These are phyloP conservation scores for Polyporus tsugae DNA, from an alignment of 1,284 basidiomycete genomes.

Conservation along the genomic window DNA sequence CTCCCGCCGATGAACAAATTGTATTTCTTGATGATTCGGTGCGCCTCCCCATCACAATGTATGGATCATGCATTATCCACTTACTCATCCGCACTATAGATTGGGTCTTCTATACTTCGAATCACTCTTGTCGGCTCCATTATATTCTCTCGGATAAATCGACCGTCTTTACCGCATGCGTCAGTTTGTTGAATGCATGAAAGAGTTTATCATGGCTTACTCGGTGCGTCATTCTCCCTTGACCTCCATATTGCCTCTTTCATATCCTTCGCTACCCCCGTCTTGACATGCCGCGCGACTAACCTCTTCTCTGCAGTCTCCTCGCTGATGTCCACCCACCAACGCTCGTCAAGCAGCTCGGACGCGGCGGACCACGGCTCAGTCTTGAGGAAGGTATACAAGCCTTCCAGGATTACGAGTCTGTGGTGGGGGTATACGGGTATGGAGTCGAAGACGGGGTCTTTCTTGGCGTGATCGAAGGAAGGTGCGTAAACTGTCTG, in stretches of 20 bases:
- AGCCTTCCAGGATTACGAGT: constrained; percentile 86
- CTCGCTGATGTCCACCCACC: constrained; percentile 75
- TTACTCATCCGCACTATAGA: constrained; percentile 4
- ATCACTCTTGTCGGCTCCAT: constrained; percentile 63
- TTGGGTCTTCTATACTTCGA: constrained; percentile 56
- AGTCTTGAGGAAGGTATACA: constrained; percentile 82
- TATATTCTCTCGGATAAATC: constrained; percentile 63
- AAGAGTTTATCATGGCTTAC: constrained; percentile 51
- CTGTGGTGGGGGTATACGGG: constrained; percentile 69
- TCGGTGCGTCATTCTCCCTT: constrained; percentile 79
- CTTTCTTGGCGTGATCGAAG: constrained; percentile 78
- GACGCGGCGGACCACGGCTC: constrained; percentile 80
- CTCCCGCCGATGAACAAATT: not conserved
- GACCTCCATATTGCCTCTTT: constrained; percentile 78
- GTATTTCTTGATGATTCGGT: not conserved
- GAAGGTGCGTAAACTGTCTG: constrained; percentile 61
- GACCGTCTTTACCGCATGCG: constrained; percentile 51
- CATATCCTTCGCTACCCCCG: constrained; percentile 73
- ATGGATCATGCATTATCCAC: not conserved
- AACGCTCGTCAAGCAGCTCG: constrained; percentile 76
- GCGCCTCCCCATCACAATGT: not conserved
- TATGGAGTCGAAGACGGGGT: constrained; percentile 63
- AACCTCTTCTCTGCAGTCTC: constrained; percentile 71
- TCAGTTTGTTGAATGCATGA: not conserved
- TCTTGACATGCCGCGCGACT: constrained; percentile 77